These are phyloP conservation scores for Xylaria sp. DNA, from an alignment of 2,329 filamentous ascomycete genomes.

Conservation along the genomic window DNA sequence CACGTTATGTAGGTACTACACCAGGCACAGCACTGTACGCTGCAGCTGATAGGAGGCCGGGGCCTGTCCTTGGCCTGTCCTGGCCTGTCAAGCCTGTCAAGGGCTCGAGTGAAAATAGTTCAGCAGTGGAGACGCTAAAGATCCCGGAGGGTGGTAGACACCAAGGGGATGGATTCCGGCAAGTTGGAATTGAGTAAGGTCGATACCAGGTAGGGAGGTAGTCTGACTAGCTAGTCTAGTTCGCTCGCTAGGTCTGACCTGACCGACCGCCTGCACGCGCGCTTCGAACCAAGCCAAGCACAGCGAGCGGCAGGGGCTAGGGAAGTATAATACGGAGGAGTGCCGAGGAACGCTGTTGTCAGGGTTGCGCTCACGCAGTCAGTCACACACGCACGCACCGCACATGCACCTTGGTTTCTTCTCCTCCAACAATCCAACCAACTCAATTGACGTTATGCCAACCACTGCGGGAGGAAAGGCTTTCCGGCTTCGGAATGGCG, in stretches of 20 bases:
- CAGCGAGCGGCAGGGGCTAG: constrained; percentile 6
- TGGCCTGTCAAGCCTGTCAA: constrained; percentile 1
- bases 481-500: constrained; percentile 25
- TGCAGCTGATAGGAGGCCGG: constrained; percentile 9
- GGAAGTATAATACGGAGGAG: background rate
- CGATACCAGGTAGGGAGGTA: background rate
- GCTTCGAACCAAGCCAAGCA: constrained; percentile 21
- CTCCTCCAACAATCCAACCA: constrained; percentile 20
- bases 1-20: constrained; percentile 4
- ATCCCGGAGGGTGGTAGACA: constrained; percentile 11
- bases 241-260: too few species aligned
- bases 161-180: constrained; percentile 30
- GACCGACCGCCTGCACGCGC: constrained; percentile 14
- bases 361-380: constrained; percentile 13
- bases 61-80: background rate
- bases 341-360: constrained; percentile 17
- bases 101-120: constrained; percentile 11
- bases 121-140: constrained; percentile 36
- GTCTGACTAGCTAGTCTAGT: background rate
- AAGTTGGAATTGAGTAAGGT: constrained; percentile 33
- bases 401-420: background rate
- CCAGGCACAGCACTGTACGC: background rate
- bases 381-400: constrained; percentile 3
- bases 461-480: constrained; percentile 11
- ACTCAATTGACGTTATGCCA: constrained; percentile 3